Conservation (phyloP, 345 rosid species). For the Camelina laxa region DNA sequence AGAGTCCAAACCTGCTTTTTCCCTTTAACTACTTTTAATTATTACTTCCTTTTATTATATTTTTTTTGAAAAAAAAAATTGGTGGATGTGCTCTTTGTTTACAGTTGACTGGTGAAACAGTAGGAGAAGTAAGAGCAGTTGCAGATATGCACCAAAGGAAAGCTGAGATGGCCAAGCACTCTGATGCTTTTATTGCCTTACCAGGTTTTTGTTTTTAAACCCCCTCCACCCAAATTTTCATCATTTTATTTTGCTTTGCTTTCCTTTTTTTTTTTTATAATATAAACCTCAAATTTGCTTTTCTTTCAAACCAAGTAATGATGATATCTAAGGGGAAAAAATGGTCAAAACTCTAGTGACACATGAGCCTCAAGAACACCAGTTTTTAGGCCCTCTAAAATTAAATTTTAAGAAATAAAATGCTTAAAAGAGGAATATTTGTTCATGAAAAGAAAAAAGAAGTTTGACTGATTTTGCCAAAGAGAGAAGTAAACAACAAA, state of each 20-base stretch:
- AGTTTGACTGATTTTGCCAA: slow-evolving; percentile 24
- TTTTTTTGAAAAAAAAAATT: not conserved
- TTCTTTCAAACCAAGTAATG: slow-evolving; percentile 40
- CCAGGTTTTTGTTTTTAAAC: slow-evolving; percentile 75
- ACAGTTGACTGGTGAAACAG: slow-evolving; percentile 99
- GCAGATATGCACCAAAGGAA: slow-evolving; percentile 99
- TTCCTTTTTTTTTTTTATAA: not conserved
- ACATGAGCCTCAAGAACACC: slow-evolving; percentile 23
- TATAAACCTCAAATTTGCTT: slow-evolving; percentile 11
- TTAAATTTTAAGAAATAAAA: not conserved
- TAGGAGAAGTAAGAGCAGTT: slow-evolving; percentile 99
- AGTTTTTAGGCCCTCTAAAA: slow-evolving; percentile 26
- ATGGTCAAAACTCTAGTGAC: slow-evolving; percentile 36
- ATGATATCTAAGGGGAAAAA: slow-evolving; percentile 12
- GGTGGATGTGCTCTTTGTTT: slow-evolving; percentile 32
- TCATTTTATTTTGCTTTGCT: not conserved
- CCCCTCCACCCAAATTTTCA: slow-evolving; percentile 43
- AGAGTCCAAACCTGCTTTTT: slow-evolving; percentile 49
- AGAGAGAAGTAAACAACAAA: slow-evolving; percentile 13
- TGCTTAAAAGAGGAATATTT: not conserved
- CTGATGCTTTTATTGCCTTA: slow-evolving; percentile 99
- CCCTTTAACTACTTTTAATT: slow-evolving; percentile 42
- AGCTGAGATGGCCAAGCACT: slow-evolving; percentile 99
- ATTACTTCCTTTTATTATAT: slow-evolving; percentile 36
- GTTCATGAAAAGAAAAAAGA: not conserved